phyloP scores from a whole-genome alignment of 495 filamentous ascomycete genomes.

The Daldinia childiae region DNA sequence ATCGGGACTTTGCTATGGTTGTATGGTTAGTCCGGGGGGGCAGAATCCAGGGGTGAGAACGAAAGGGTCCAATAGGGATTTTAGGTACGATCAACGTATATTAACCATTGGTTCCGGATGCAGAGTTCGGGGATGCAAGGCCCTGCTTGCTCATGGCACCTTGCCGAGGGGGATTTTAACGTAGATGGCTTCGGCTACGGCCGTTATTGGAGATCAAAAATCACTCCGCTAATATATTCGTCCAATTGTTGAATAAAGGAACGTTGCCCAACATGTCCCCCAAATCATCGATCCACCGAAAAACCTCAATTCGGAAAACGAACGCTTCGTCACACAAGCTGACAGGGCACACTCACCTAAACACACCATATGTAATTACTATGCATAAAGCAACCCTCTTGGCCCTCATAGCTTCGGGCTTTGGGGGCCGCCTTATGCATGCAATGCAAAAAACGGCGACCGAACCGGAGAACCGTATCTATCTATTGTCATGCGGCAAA shows the following conservation, averaged over 20 bases:
- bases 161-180: slow-evolving; percentile 16
- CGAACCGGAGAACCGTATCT: slow-evolving; percentile 11
- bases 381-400: not conserved
- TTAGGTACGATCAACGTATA: slow-evolving; percentile 25
- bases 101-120: slow-evolving; percentile 31
- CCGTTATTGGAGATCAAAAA: slow-evolving; percentile 37
- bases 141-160: slow-evolving; percentile 26
- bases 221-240: slow-evolving; percentile 11
- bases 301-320: slow-evolving; percentile 18
- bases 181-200: slow-evolving; percentile 29
- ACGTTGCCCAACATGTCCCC: slow-evolving; percentile 17
- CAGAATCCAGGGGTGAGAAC: slow-evolving; percentile 22
- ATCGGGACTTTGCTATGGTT: slow-evolving; percentile 26
- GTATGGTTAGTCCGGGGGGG: slow-evolving; percentile 19
- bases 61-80: slow-evolving; percentile 18
- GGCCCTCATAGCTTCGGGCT: slow-evolving; percentile 4
- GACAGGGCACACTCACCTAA: slow-evolving; percentile 12
- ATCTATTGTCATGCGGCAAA: not conserved
- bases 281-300: slow-evolving; percentile 20
- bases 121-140: slow-evolving; percentile 30
- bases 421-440: slow-evolving; percentile 11
- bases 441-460: slow-evolving; percentile 15
- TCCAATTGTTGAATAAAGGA: slow-evolving; percentile 27
- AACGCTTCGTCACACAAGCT: slow-evolving; percentile 21
- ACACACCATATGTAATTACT: slow-evolving; percentile 23